Evolutionary conservation across 345 rosid genomes (phyloP), one percentile per base, ranked within the genome.

Genomic region (Linum trigynum): DNA sequence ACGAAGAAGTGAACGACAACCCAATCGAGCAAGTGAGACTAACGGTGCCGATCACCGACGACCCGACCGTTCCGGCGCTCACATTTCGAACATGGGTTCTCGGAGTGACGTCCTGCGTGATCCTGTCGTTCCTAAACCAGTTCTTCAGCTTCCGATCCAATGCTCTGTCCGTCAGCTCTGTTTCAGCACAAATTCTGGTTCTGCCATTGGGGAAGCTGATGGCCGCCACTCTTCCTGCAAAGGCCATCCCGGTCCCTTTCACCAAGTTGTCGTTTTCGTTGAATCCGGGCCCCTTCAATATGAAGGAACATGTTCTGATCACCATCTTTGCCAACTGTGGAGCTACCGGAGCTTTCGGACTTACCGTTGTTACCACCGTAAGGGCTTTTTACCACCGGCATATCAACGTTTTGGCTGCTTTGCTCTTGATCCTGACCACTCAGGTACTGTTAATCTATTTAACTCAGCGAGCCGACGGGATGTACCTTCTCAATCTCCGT

Each of bases 361-460:
- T 80, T 3, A 48, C 35, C 57, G 81, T 83, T 45, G 50, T 85
- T 2, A 73, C 83, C 55, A 65, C 78, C 59, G 72, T 85, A 45
- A 83, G 73, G 71, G 83, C 83, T 3, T 81, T 83, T 65, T 83
- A 85, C 66, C 78, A 79, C 53, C 75, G 74, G 57, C 8, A 67
- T 8, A 65, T 78, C n/a, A 56, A 72, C 57, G 41, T 59, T 0
- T 7, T 65, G 10, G 69, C 72, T 2, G 75, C 66, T 65, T 32
- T 75, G 41, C 40, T 75, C 0, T 23, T 23, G 32, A 23, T 23
- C 32, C 32, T 23, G 32, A 23, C 32, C 32, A 23, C 32, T 23
- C 32, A 23, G 32, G 32, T 23, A 23, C 32, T 23, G 32, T 23
- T 23, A 23, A 23, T 23, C 32, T 23, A 0, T 23, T 23, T 23